phyloP scores from a whole-genome alignment of 192 early-diverging fungal species.

The Backusella liffmaniae region DNA sequence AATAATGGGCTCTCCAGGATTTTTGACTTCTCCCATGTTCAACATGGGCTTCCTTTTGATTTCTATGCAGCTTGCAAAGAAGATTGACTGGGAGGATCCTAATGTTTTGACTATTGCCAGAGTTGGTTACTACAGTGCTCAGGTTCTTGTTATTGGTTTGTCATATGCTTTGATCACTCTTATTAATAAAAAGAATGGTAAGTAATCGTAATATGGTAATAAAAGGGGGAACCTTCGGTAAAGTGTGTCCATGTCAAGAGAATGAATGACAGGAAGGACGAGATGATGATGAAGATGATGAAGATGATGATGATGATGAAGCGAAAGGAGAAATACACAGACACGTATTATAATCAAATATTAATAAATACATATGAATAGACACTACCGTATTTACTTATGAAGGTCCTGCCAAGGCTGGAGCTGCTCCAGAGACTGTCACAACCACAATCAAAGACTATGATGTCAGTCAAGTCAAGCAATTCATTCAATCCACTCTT shows the following conservation, averaged over 20 bases:
- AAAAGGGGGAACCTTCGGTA: background rate
- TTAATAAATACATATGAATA: constrained; percentile 22
- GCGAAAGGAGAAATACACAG: background rate
- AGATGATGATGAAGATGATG: background rate
- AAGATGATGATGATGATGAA: background rate
- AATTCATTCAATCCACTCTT: constrained; percentile 67
- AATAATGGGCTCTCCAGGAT: constrained; percentile 34
- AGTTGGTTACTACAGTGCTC: constrained; percentile 56
- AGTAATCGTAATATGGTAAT: background rate
- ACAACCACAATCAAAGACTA: constrained; percentile 64
- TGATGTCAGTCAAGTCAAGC: constrained; percentile 69
- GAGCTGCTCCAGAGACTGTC: constrained; percentile 16
- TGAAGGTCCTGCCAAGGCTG: constrained; percentile 65
- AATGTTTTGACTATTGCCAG: constrained; percentile 58
- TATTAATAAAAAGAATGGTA: constrained; percentile 75
- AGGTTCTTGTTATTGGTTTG: constrained; percentile 52
- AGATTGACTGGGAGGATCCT: constrained; percentile 68
- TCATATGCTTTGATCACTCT: constrained; percentile 39
- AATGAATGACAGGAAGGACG: background rate
- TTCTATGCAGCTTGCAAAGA: constrained; percentile 69
- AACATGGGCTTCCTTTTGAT: constrained; percentile 66
- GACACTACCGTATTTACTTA: constrained; percentile 81
- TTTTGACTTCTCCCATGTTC: constrained; percentile 37
- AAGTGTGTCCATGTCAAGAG: background rate
- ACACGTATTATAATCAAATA: background rate